Percentiles rank a stretch among this genome's conserved stretches.
Conservation (phyloP, 2,329 filamentous ascomycete genomes). For the Phaeosphaeria sp. region DNA sequence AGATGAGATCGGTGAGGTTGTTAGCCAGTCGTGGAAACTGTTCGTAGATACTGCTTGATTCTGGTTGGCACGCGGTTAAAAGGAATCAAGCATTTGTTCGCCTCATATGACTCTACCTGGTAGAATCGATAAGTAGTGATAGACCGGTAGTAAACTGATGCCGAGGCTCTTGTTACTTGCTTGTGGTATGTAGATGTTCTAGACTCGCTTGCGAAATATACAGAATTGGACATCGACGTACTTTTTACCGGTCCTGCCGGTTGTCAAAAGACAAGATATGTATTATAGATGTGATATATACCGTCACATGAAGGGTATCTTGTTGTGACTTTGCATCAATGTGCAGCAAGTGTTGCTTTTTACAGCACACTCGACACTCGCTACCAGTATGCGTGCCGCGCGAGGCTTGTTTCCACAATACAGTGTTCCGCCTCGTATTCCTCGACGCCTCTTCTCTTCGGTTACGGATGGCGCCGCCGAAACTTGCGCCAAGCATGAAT, state of each 20-base stretch:
- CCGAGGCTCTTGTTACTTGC: background rate
- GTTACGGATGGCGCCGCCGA: background rate
- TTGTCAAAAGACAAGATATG: background rate
- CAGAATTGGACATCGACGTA: background rate
- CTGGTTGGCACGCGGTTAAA: background rate
- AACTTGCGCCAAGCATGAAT: background rate
- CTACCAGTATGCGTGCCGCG: background rate
- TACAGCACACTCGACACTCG: background rate
- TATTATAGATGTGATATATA: background rate
- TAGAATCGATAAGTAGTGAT: background rate
- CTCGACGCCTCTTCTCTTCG: background rate
- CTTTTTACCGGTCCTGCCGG: background rate
- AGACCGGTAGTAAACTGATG: background rate
- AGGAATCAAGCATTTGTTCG: background rate
- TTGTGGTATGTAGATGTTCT: background rate
- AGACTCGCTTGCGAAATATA: background rate
- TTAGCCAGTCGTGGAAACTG: background rate
- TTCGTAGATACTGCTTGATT: background rate
- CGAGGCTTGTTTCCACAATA: background rate
- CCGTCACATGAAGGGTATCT: slow-evolving; percentile 1
- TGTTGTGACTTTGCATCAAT: background rate
- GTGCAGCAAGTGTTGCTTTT: background rate
- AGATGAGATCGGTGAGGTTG: background rate
- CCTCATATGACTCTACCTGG: background rate
- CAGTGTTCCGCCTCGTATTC: background rate